Evolutionary conservation across 164 flowering plant species (phyloP), one percentile per base, ranked within the genome.

Genomic region (Chloranthus sessilifolius): DNA sequence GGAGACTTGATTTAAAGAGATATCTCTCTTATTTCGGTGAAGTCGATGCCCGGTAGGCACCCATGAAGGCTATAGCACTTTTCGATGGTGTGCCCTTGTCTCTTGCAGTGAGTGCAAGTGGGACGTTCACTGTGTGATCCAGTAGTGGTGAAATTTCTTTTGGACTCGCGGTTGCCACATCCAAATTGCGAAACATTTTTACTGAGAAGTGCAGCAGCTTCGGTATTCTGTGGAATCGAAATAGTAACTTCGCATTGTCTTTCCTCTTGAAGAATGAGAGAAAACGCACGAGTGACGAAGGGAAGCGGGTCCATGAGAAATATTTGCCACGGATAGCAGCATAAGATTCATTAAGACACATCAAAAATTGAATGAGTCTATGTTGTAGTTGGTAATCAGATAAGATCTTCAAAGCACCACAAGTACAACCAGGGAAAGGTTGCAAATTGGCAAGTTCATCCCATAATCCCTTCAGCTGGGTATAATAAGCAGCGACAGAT

Each of bases 181-280:
- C n/a, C n/a, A n/a, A n/a, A n/a, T n/a, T n/a, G n/a, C n/a, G n/a
- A n/a, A n/a, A n/a, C n/a, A n/a, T n/a, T n/a, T n/a, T n/a, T n/a
- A n/a, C n/a, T n/a, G n/a, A n/a, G n/a, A 12, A 33, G 12, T 7
- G 36, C 36, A 33, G 12, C 36, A 33, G 36, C 36, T 12, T 33
- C 36, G 12, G 36, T 33, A 12, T 33, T 33, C 12, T 7, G 36
- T 33, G 36, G 8, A 33, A 33, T 33, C n/a, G n/a, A n/a, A 33
- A 33, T 7, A 33, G 7, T 7, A 33, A 33, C 12, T 7, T 33
- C 36, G 12, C 36, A 12, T 33, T 33, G 36, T 12, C 36, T 8
- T 21, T 21, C 28, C 48, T 44, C n/a, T 44, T 22, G 48, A 14
- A 25, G 28, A 3, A 44, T 25, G 48, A 25, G 28, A 44, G 33